Conservation (phyloP, 2,329 filamentous ascomycete species). For the Dothideomycetes sp. region DNA sequence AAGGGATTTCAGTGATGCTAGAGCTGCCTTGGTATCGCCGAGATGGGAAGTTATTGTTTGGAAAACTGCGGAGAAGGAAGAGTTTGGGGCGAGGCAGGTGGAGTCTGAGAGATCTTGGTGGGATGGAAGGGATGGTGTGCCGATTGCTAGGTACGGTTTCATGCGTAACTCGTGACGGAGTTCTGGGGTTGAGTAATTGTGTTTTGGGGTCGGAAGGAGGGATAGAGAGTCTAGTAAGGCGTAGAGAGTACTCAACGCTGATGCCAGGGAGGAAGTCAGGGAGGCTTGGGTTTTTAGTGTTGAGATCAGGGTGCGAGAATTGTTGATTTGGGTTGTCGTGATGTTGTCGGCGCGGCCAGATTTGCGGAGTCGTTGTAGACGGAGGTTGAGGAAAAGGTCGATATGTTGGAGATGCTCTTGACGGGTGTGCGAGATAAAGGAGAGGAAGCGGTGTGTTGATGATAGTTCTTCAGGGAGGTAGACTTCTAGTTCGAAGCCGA, state of each 20-base stretch:
- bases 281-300: slow-evolving; percentile 23
- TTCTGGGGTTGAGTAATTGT: slow-evolving; percentile 58
- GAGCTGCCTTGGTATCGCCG: slow-evolving; percentile 27
- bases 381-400: slow-evolving; percentile 49
- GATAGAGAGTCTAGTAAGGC: slow-evolving; percentile 52
- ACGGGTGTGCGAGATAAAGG: slow-evolving; percentile 17
- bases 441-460: slow-evolving; percentile 58
- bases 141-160: slow-evolving; percentile 67
- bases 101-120: slow-evolving; percentile 50
- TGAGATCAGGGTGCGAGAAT: slow-evolving; percentile 19
- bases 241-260: slow-evolving; percentile 43
- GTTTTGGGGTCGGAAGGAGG: slow-evolving; percentile 41
- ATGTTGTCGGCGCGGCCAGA: slow-evolving; percentile 22
- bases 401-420: slow-evolving; percentile 53
- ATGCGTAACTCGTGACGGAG: slow-evolving; percentile 76
- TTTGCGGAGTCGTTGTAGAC: slow-evolving; percentile 21
- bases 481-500: slow-evolving; percentile 88
- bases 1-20: slow-evolving; percentile 29
- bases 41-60: slow-evolving; percentile 22
- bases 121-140: slow-evolving; percentile 56
- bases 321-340: slow-evolving; percentile 16
- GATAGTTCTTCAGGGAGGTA: slow-evolving; percentile 79
- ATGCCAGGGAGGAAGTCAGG: neutral
- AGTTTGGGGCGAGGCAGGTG: slow-evolving; percentile 2
- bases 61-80: slow-evolving; percentile 11